Evolutionary conservation across 179 eudicot species (phyloP), one percentile per base, ranked within the genome.

Genomic region (Corrigiola litoralis): DNA sequence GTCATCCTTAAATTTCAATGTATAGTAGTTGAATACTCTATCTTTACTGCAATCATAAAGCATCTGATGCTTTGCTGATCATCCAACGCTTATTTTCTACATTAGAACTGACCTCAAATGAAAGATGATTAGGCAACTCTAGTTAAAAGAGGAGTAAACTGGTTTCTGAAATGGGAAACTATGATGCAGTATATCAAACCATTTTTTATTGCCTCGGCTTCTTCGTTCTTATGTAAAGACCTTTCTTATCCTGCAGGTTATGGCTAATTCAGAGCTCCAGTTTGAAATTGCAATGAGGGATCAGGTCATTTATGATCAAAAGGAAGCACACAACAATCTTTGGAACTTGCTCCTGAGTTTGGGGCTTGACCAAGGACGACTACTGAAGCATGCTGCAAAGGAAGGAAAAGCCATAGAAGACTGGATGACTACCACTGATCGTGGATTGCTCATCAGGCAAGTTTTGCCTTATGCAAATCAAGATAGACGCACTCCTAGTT

Each of bases 211-310:
- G n/a, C n/a, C n/a, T n/a, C n/a, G n/a, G n/a, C n/a, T n/a, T n/a
- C n/a, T n/a, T n/a, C n/a, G n/a, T n/a, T n/a, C n/a, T n/a, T n/a
- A n/a, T n/a, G n/a, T n/a, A n/a, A n/a, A n/a, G n/a, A n/a, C n/a
- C n/a, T n/a, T n/a, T n/a, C n/a, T n/a, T n/a, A n/a, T n/a, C n/a
- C 16, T 72, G 62, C 58, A 88, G 95, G 95, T 90, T 28, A 88
- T 88, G 88, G 81, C 84, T 4, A 85, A 88, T 65, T 77, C 89
- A 4, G 95, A 88, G 75, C 91, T 88, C 66, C 95, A 88, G 74
- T 84, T 83, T 73, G 91, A 88, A 77, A 80, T 85, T 51, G 95
- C 95, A 59, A 85, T 81, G 85, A 81, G 91, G 65, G 95, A 88
- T 79, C 95, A 88, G 70, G 71, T 85, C 47, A 88, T 88, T 54